A percentile compares a stretch with the other conserved stretches of the same genome.
phyloP scores from a whole-genome alignment of 306 rosid species.

The Hippophae gyantsensis region DNA sequence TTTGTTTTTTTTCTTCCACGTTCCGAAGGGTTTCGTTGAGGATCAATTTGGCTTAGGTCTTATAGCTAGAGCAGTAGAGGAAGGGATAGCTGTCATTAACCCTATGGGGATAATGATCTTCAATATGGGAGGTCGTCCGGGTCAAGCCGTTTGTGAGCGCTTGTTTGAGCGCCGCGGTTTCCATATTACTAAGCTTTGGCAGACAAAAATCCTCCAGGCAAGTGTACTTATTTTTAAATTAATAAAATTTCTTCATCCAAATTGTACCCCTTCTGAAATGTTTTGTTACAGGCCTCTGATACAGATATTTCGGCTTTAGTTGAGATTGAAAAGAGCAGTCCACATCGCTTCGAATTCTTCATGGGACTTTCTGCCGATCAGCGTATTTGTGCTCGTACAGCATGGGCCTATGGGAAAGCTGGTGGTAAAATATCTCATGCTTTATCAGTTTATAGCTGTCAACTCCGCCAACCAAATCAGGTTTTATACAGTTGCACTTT shows the following conservation, averaged over 20 bases:
- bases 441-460: slow-evolving; percentile 92
- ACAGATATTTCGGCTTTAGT: slow-evolving; percentile 93
- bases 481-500: slow-evolving; percentile 25
- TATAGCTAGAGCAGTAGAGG: slow-evolving; percentile 97
- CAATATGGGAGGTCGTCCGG: slow-evolving; percentile 99
- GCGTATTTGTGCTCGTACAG: slow-evolving; percentile 94
- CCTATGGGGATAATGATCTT: slow-evolving; percentile 90
- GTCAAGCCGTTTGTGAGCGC: slow-evolving; percentile 84
- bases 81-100: slow-evolving; percentile 83
- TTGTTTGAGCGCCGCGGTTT: slow-evolving; percentile 97
- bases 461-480: slow-evolving; percentile 93
- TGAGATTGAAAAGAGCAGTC: slow-evolving; percentile 96
- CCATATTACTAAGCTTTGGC: slow-evolving; percentile 79
- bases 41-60: slow-evolving; percentile 97
- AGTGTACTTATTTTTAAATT: slow-evolving; percentile 21
- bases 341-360: slow-evolving; percentile 97
- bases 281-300: slow-evolving; percentile 68
- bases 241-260: slow-evolving; percentile 14
- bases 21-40: slow-evolving; percentile 84
- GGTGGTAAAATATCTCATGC: slow-evolving; percentile 93
- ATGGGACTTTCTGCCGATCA: slow-evolving; percentile 98
- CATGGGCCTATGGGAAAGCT: slow-evolving; percentile 88
- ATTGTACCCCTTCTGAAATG: slow-evolving; percentile 21
- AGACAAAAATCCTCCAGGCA: slow-evolving; percentile 92
- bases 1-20: neutral